Conservation (phyloP, 1,284 basidiomycete species). For the Fomitopsis pinicola region DNA sequence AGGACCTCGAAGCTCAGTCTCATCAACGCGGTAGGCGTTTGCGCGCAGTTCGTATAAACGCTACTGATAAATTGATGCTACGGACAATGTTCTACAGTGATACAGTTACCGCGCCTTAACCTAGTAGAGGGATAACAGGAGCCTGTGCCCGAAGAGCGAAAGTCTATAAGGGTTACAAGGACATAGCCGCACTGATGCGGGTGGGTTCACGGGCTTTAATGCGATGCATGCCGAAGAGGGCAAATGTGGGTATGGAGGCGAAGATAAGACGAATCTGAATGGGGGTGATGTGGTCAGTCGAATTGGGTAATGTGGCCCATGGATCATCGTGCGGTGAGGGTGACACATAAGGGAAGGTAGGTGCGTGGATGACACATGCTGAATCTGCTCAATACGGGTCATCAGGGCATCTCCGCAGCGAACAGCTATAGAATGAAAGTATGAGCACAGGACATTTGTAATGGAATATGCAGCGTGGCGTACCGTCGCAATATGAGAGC, state of each 20-base stretch:
- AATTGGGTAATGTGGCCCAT: not conserved
- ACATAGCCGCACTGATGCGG: not conserved
- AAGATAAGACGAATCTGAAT: not conserved
- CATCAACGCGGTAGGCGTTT: too few relatives aligned
- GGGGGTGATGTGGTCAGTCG: not conserved
- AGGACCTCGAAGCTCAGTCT: too few relatives aligned
- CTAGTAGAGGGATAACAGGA: not conserved
- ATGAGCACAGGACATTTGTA: not conserved
- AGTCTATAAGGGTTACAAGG: not conserved
- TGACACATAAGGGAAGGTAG: not conserved
- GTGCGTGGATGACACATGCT: not conserved
- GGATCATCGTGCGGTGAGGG: not conserved
- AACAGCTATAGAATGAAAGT: conserved; percentile 11
- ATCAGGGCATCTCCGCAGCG: conserved; percentile 21
- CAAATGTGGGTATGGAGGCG: not conserved
- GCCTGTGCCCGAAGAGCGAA: not conserved
- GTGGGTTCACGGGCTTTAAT: not conserved
- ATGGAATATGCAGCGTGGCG: not conserved
- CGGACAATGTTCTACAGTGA: not conserved
- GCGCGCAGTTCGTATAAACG: not conserved
- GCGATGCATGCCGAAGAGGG: not conserved
- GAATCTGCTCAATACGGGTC: not conserved
- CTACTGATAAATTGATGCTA: not conserved
- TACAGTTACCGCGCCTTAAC: not conserved
- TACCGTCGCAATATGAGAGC: conserved; percentile 12